A percentile compares a stretch with the other conserved stretches of the same genome.
phyloP scores from a whole-genome alignment of 1,284 basidiomycete genomes.

The Heterobasidion annosum region DNA sequence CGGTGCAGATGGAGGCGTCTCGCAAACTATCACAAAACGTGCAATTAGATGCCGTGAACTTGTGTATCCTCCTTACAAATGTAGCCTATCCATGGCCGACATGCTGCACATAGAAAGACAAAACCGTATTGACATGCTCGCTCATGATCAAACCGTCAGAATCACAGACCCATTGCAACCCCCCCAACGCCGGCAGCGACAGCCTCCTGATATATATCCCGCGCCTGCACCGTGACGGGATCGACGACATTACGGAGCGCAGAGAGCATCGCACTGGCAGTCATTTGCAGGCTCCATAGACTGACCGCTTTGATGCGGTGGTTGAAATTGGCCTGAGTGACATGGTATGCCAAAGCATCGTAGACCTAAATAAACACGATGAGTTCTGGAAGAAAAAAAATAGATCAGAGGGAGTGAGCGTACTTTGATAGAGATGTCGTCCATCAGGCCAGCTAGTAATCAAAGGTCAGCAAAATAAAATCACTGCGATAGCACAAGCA shows the following conservation, averaged over 20 bases:
- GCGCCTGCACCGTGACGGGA: slow-evolving; percentile 38
- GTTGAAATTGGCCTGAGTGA: slow-evolving; percentile 80
- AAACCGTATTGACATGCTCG: too few relatives aligned
- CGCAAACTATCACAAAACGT: too few relatives aligned
- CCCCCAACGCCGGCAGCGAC: not conserved
- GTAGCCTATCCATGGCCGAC: too few relatives aligned
- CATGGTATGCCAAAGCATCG: slow-evolving; percentile 88
- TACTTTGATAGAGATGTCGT: slow-evolving; percentile 73
- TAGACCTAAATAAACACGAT: slow-evolving; percentile 28
- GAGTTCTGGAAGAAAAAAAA: not conserved
- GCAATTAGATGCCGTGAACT: too few relatives aligned
- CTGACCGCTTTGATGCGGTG: slow-evolving; percentile 81
- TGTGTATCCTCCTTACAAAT: too few relatives aligned
- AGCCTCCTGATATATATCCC: slow-evolving; percentile 27
- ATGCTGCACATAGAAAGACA: not conserved
- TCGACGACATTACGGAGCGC: slow-evolving; percentile 51
- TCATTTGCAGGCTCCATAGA: slow-evolving; percentile 74
- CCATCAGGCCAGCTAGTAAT: slow-evolving; percentile 67
- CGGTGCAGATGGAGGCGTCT: too few relatives aligned
- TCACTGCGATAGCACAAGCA: not conserved
- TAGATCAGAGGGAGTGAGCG: not conserved
- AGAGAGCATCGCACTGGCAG: slow-evolving; percentile 54
- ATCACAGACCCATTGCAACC: not conserved
- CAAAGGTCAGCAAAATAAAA: slow-evolving; percentile 1
- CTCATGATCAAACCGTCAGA: not conserved